A percentile compares a stretch with the other conserved stretches of the same genome.
Conservation (phyloP, 1,139 yeast species). For the Geotrichum klebahnii region DNA sequence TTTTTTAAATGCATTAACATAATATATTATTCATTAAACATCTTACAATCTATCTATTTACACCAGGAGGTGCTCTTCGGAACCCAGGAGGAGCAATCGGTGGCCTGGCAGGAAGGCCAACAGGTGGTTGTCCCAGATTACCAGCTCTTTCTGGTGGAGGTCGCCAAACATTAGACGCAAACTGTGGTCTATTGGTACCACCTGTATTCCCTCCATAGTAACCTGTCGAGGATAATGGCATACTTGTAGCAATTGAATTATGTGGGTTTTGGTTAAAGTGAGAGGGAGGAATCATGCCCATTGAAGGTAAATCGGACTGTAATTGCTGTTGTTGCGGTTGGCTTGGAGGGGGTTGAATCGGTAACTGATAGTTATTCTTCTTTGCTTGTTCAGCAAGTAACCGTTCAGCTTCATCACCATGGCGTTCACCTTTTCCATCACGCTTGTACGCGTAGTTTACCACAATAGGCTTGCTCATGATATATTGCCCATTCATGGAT, state of each 20-base stretch:
- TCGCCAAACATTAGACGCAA: no score
- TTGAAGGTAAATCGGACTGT: slow-evolving; percentile 1
- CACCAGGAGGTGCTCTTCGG: slow-evolving; percentile 6
- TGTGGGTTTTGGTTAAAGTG: neutral
- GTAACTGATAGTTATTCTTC: slow-evolving; percentile 34
- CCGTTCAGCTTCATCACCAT: slow-evolving; percentile 81
- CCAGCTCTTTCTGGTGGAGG: no score
- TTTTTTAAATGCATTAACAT: neutral
- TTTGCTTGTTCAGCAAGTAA: slow-evolving; percentile 64
- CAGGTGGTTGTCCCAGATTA: neutral
- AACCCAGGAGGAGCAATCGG: slow-evolving; percentile 19
- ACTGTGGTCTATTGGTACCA: neutral
- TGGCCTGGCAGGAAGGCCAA: slow-evolving; percentile 14
- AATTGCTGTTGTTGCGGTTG: slow-evolving; percentile 1
- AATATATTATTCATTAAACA: neutral
- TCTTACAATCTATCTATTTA: neutral
- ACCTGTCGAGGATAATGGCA: slow-evolving; percentile 1
- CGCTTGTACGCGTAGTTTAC: slow-evolving; percentile 73
- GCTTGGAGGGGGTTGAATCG: slow-evolving; percentile 11
- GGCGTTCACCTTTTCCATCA: slow-evolving; percentile 53
- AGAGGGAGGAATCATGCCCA: neutral
- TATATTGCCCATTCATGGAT: slow-evolving; percentile 61
- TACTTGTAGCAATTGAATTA: slow-evolving; percentile 9
- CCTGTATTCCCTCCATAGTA: neutral
- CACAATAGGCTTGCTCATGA: slow-evolving; percentile 61